phyloP scores from a whole-genome alignment of 1,284 basidiomycete species.

The Malassezia obtusa region DNA sequence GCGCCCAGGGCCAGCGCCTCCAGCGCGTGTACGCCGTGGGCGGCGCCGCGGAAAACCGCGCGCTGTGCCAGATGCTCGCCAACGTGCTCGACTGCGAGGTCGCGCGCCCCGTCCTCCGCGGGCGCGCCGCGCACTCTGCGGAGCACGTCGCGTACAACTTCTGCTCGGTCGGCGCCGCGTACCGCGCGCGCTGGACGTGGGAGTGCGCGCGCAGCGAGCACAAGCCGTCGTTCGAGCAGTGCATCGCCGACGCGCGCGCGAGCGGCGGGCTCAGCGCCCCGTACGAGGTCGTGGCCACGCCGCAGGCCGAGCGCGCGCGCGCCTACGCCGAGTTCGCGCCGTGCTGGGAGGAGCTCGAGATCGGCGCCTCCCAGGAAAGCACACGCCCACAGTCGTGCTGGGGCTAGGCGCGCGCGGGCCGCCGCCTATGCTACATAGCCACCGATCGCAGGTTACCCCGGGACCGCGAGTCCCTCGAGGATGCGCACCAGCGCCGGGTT shows the following conservation, averaged over 20 bases:
- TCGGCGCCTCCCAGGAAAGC: background rate
- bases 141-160: slow-evolving; percentile 32
- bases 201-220: slow-evolving; percentile 3
- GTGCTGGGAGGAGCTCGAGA: slow-evolving; percentile 8
- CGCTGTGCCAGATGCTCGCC: slow-evolving; percentile 65
- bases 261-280: background rate
- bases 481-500: slow-evolving; percentile 26
- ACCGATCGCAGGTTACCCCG: background rate
- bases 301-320: background rate
- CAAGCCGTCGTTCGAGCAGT: slow-evolving; percentile 3
- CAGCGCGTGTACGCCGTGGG: slow-evolving; percentile 67
- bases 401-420: background rate
- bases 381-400: background rate
- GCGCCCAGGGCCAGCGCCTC: slow-evolving; percentile 44
- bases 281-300: slow-evolving; percentile 7
- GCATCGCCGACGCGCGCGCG: slow-evolving; percentile 2
- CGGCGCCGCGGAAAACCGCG: slow-evolving; percentile 65
- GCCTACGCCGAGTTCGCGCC: slow-evolving; percentile 1
- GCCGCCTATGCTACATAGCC: background rate
- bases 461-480: slow-evolving; percentile 18
- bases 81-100: slow-evolving; percentile 58
- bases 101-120: slow-evolving; percentile 26
- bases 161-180: slow-evolving; percentile 42
- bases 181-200: slow-evolving; percentile 42
- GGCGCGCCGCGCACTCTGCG: slow-evolving; percentile 11